These are phyloP conservation scores for Podospora australis DNA, from an alignment of 495 filamentous ascomycete species.

Conservation along the genomic window DNA sequence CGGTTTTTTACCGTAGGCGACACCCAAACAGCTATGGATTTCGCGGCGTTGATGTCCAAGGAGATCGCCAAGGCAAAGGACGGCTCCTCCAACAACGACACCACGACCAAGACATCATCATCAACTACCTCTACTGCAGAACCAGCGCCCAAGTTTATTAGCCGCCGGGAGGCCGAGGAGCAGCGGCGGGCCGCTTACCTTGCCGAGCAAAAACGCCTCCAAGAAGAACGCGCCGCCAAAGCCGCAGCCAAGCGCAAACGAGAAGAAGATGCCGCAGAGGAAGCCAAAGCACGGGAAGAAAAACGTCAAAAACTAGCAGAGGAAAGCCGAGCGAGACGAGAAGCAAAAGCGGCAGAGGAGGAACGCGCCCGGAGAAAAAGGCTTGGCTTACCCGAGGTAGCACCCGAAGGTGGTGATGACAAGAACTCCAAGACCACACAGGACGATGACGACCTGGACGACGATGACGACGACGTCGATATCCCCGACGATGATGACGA, in stretches of 20 bases:
- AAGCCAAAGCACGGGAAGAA: constrained; percentile 62
- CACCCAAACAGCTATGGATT: constrained; percentile 65
- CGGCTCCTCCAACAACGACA: constrained; percentile 52
- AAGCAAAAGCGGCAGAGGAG: constrained; percentile 60
- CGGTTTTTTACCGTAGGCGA: background rate
- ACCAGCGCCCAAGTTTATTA: constrained; percentile 64
- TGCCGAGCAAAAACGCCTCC: constrained; percentile 65
- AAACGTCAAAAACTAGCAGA: constrained; percentile 76
- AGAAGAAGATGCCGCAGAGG: constrained; percentile 78
- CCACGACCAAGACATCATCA: constrained; percentile 9
- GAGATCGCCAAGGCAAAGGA: constrained; percentile 84
- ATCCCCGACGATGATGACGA: constrained; percentile 33
- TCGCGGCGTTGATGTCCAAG: constrained; percentile 82
- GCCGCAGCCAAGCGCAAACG: constrained; percentile 72
- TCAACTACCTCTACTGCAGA: constrained; percentile 18
- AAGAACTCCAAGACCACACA: constrained; percentile 21
- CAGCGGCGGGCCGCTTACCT: constrained; percentile 74
- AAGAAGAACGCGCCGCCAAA: constrained; percentile 59
- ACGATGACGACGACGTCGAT: constrained; percentile 6
- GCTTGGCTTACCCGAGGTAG: constrained; percentile 64
- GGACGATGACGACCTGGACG: constrained; percentile 44
- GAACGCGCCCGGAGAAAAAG: constrained; percentile 43
- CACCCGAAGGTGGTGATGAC: constrained; percentile 22
- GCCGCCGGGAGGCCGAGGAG: constrained; percentile 80
- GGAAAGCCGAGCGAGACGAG: constrained; percentile 60